Base-by-base conservation (phyloP, 2,329 filamentous ascomycete species). In the Sporothrix protearum region DNA sequence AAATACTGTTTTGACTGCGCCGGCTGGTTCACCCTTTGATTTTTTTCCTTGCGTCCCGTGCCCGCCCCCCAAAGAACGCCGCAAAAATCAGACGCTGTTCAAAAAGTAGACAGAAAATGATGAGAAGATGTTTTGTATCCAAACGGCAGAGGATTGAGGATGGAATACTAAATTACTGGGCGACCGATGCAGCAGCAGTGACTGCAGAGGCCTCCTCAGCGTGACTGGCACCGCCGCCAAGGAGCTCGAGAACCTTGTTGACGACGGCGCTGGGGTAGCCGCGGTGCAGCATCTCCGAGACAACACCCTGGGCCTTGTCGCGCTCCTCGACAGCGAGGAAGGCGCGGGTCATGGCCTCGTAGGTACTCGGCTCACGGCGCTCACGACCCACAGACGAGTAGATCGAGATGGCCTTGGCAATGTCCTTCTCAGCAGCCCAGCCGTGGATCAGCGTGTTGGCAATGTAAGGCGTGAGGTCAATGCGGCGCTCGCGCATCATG, bases 381-480 rank as follows among this genome's bases (percentile, higher is more conserved):
- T 89, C 87, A 36, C 88, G 86, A 9, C 90, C 88, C 3, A 99
- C 90, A n/a, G 87, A 85, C 72, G 92, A 87, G 79, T 97, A 99
- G 73, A 97, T 89, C 30, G 86, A 83, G 78, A 90, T 89, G 22
- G 94, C 92, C 81, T 93, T 94, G 73, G 83, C 82, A 59, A 98
- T 92, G 74, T 96, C 87, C 81, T 91, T 91, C 79, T 92, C 92
- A 16, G 91, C 87, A 28, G 95, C 93, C 95, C 96, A 99, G 74
- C 96, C 96, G 78, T 98, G 94, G 78, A 99, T 98, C 61, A 99
- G 86, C 6, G 95, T 97, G 84, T 99, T 99, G 78, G 96, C 96
- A 78, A 99, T 98, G 82, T 99, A 99, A 0, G 96, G 92, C 2
- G 96, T 98, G 85, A 98, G 89, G 77, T 94, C 91, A 12, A 99